A percentile compares a stretch with the other conserved stretches of the same genome.
These are phyloP conservation scores for Fusarium sp. DNA, from an alignment of 2,329 filamentous ascomycete genomes.

Conservation along the genomic window DNA sequence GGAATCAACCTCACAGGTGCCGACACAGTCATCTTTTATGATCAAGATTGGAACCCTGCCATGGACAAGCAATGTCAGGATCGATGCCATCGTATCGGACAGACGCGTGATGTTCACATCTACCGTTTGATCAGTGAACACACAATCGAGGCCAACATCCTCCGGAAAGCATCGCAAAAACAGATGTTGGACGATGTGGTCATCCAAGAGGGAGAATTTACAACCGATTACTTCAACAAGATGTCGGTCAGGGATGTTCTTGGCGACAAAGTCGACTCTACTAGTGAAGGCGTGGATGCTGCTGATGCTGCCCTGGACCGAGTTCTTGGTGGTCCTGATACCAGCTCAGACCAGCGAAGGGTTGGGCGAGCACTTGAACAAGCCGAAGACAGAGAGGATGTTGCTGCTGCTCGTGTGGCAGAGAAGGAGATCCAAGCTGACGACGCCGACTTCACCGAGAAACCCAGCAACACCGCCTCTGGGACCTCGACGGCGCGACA, in stretches of 20 bases:
- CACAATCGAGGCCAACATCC: constrained; percentile 97
- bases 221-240: constrained; percentile 93
- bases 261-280: constrained; percentile 65
- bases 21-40: constrained; percentile 98
- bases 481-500: constrained; percentile 62
- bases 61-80: constrained; percentile 99
- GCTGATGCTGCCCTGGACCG: constrained; percentile 87
- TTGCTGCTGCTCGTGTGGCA: constrained; percentile 85
- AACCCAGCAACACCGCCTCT: constrained; percentile 57
- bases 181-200: constrained; percentile 98
- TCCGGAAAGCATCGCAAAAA: constrained; percentile 97
- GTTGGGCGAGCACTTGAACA: constrained; percentile 83
- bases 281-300: constrained; percentile 68
- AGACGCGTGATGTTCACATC: constrained; percentile 97
- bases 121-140: constrained; percentile 93
- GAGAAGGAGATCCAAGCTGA: constrained; percentile 90
- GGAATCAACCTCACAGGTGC: constrained; percentile 97
- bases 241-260: constrained; percentile 77
- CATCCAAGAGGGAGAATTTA: constrained; percentile 98
- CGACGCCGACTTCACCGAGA: constrained; percentile 84
- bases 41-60: constrained; percentile 98
- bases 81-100: constrained; percentile 94
- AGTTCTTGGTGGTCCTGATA: constrained; percentile 76
- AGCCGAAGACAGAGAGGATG: constrained; percentile 93
- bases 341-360: constrained; percentile 68